These are phyloP conservation scores for Canavalia gladiata DNA, from an alignment of 306 rosid genomes.

Conservation along the genomic window DNA sequence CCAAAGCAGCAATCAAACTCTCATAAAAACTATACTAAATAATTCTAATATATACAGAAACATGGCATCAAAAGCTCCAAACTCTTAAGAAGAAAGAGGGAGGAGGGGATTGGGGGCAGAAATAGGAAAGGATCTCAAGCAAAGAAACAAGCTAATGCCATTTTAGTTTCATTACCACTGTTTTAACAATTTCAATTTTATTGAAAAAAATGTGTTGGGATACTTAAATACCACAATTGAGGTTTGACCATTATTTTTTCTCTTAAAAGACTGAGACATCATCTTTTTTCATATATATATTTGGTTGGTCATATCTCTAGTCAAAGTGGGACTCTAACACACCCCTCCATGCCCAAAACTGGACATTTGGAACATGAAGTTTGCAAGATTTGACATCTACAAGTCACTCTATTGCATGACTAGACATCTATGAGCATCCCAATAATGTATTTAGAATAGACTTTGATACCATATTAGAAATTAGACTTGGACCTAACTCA, in stretches of 20 bases:
- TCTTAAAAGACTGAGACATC: neutral
- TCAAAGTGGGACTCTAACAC: too few species aligned
- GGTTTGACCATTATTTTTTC: slow-evolving; percentile 9
- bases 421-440: too few species aligned
- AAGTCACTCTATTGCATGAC: too few species aligned
- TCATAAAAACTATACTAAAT: slow-evolving; percentile 50
- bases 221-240: neutral
- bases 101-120: neutral
- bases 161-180: slow-evolving; percentile 29
- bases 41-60: slow-evolving; percentile 38
- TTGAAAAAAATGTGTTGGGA: slow-evolving; percentile 4
- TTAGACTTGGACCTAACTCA: too few species aligned
- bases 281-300: slow-evolving; percentile 17
- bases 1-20: slow-evolving; percentile 54
- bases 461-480: too few species aligned
- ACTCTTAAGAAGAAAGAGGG: slow-evolving; percentile 4
- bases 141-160: slow-evolving; percentile 4
- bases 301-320: too few species aligned
- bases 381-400: too few species aligned
- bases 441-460: too few species aligned
- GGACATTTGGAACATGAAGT: too few species aligned
- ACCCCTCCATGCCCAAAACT: too few species aligned
- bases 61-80: neutral
- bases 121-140: slow-evolving; percentile 12
- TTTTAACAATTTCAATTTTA: neutral